phyloP scores from a whole-genome alignment of 257 asterid species.

The Przewalskia tangutica region DNA sequence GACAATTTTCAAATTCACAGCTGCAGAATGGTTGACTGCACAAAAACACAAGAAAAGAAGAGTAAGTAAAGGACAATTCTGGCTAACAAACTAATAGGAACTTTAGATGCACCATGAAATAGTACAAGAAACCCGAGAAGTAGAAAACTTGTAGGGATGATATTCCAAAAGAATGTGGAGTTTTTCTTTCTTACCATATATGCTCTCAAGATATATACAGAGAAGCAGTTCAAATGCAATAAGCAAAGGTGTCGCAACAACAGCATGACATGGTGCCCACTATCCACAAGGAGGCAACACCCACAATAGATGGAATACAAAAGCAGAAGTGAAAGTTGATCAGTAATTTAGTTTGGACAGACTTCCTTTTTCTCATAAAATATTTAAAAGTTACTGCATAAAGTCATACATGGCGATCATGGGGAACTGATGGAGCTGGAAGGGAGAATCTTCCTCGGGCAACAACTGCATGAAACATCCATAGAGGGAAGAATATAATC shows the following conservation, averaged over 20 bases:
- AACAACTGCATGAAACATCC: conserved; percentile 90
- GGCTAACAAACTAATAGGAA: not conserved
- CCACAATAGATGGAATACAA: conserved; percentile 1
- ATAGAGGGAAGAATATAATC: conserved; percentile 83
- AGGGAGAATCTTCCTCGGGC: conserved; percentile 98
- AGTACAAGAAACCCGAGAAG: not conserved
- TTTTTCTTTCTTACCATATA: conserved; percentile 53
- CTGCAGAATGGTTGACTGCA: conserved; percentile 61
- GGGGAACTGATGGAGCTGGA: conserved; percentile 97
- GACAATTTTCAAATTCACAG: conserved; percentile 67
- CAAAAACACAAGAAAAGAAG: not conserved
- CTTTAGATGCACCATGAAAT: not conserved
- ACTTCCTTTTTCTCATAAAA: conserved; percentile 9
- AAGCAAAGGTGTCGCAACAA: conserved; percentile 89
- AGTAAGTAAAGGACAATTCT: conserved; percentile 1
- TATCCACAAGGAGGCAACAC: conserved; percentile 24
- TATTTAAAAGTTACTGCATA: conserved; percentile 6
- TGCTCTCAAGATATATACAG: conserved; percentile 86
- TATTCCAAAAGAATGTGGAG: not conserved
- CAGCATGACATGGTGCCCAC: conserved; percentile 99
- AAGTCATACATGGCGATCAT: conserved; percentile 79
- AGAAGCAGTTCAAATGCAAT: conserved; percentile 96
- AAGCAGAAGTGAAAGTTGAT: conserved; percentile 5
- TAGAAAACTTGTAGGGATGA: not conserved
- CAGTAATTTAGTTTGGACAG: conserved; percentile 2